A percentile compares a stretch with the other conserved stretches of the same genome.
Evolutionary conservation across 371 early-diverging fungal genomes (phyloP).

Genomic region (Rhizopus sp.): DNA sequence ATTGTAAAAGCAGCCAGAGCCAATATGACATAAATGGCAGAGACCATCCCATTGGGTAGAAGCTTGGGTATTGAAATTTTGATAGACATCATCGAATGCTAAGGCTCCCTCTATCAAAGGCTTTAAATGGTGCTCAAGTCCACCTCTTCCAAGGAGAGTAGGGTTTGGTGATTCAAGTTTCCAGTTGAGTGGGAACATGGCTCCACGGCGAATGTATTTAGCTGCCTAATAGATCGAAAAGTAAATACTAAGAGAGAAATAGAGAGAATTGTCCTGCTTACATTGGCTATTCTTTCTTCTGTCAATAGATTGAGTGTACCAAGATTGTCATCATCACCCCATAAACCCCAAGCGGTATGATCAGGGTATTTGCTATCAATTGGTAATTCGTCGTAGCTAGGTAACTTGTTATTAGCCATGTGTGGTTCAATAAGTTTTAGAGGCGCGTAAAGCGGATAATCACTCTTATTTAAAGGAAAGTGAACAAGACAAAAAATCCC

Average conservation of each 20-base stretch:
- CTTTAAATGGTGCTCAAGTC: slow-evolving; percentile 24
- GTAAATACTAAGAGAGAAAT: not conserved
- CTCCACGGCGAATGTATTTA: slow-evolving; percentile 24
- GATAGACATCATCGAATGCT: slow-evolving; percentile 40
- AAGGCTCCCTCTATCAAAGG: slow-evolving; percentile 14
- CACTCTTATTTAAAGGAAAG: too few relatives aligned
- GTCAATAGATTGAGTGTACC: slow-evolving; percentile 49
- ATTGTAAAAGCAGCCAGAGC: slow-evolving; percentile 33
- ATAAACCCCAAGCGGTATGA: slow-evolving; percentile 46
- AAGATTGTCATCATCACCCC: slow-evolving; percentile 47
- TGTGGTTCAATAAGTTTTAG: not conserved
- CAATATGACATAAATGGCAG: slow-evolving; percentile 32
- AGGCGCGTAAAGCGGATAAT: too few relatives aligned
- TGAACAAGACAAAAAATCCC: too few relatives aligned
- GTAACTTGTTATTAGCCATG: slow-evolving; percentile 10
- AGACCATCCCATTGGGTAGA: slow-evolving; percentile 52
- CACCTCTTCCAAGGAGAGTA: slow-evolving; percentile 31
- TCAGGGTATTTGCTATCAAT: slow-evolving; percentile 23
- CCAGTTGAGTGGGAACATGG: slow-evolving; percentile 45
- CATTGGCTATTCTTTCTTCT: slow-evolving; percentile 31
- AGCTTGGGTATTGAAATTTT: slow-evolving; percentile 41
- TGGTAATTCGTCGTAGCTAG: slow-evolving; percentile 27
- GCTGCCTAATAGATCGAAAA: slow-evolving; percentile 22
- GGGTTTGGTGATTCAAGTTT: slow-evolving; percentile 31
- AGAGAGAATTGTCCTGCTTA: slow-evolving; percentile 4